These are phyloP conservation scores for Ceratocystis ficicola DNA, from an alignment of 2,329 filamentous ascomycete species.

Conservation along the genomic window DNA sequence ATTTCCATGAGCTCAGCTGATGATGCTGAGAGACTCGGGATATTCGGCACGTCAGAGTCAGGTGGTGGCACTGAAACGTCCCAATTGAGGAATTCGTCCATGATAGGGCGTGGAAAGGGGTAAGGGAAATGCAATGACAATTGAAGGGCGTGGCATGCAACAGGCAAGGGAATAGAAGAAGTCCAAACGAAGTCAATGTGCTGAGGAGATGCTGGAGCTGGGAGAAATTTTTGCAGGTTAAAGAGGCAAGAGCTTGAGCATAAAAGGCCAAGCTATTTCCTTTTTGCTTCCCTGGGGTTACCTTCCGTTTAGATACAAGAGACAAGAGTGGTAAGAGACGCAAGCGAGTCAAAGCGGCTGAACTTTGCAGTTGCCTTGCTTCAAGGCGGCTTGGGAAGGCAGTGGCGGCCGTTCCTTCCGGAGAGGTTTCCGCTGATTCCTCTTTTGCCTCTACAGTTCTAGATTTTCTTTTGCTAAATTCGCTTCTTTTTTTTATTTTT, in stretches of 20 bases:
- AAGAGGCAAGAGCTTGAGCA: neutral
- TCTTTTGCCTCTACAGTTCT: neutral
- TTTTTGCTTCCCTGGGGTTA: neutral
- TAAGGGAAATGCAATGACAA: neutral
- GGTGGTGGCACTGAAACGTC: constrained; percentile 27
- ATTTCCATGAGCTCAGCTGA: constrained; percentile 29
- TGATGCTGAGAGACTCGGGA: constrained; percentile 33
- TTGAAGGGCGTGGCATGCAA: constrained; percentile 1
- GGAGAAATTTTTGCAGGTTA: constrained; percentile 3
- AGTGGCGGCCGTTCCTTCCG: constrained; percentile 16
- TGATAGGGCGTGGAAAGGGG: constrained; percentile 20
- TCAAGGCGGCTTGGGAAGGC: neutral
- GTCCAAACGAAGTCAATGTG: neutral
- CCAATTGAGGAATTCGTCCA: constrained; percentile 55
- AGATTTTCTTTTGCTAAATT: constrained; percentile 1
- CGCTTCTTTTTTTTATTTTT: neutral
- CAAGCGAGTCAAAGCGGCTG: neutral
- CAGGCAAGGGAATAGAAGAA: neutral
- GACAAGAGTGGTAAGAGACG: neutral
- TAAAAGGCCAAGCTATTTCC: neutral
- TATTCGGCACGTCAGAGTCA: neutral
- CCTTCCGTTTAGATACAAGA: neutral
- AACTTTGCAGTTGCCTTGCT: constrained; percentile 5
- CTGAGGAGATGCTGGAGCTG: neutral
- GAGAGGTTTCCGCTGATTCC: constrained; percentile 2